Conservation (phyloP, 768 basidiomycete genomes). For the Royoungia palumana region DNA sequence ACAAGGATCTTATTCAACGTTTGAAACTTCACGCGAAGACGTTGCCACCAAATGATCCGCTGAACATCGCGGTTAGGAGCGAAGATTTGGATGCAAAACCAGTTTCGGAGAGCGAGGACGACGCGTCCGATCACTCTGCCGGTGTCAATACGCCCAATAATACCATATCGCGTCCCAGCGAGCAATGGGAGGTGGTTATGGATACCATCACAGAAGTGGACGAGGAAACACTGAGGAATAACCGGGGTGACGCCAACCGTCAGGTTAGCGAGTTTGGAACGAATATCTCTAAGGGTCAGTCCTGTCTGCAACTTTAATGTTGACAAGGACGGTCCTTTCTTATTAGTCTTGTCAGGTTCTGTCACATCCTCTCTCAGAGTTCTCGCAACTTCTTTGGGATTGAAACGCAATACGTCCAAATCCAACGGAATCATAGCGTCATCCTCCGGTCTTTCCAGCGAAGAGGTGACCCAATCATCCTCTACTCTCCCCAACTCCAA, state of each 20-base stretch:
- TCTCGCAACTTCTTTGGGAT: constrained; percentile 70
- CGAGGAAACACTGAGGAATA: constrained; percentile 41
- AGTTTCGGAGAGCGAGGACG: constrained; percentile 32
- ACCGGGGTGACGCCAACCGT: constrained; percentile 39
- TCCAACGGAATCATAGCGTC: constrained; percentile 21
- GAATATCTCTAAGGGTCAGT: constrained; percentile 59
- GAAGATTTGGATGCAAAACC: constrained; percentile 37
- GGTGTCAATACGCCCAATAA: constrained; percentile 7
- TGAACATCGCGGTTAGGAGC: constrained; percentile 53
- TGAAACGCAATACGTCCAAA: constrained; percentile 47
- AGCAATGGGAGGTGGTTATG: constrained; percentile 87
- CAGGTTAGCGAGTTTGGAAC: constrained; percentile 71
- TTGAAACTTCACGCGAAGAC: constrained; percentile 64
- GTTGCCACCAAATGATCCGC: constrained; percentile 54
- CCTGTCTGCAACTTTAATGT: not conserved
- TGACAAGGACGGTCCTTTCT: not conserved
- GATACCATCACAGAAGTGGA: constrained; percentile 71
- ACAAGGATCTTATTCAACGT: constrained; percentile 63
- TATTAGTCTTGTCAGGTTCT: constrained; percentile 39
- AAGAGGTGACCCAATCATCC: constrained; percentile 18
- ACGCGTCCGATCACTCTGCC: constrained; percentile 23
- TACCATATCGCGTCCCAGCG: constrained; percentile 57
- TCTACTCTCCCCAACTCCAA: constrained; percentile 31
- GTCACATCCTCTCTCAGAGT: constrained; percentile 73
- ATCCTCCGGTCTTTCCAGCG: constrained; percentile 28